Evolutionary conservation across 257 asterid species (phyloP), one percentile per base, ranked within the genome.

Genomic region (Plantago major): DNA sequence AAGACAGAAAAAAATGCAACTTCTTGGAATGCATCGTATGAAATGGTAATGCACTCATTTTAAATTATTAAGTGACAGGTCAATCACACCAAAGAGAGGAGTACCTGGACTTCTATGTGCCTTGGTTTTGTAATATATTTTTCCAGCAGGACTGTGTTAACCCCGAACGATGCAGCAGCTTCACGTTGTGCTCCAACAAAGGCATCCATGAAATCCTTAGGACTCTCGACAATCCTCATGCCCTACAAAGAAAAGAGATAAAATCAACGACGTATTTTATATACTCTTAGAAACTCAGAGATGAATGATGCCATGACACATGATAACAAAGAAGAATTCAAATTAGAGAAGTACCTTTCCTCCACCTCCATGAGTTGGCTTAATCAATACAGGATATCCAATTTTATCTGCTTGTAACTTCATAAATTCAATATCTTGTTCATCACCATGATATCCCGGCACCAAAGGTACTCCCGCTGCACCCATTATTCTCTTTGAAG

Each of bases 401-500:
- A 93, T 81, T 76, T 85, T 82, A 53, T 87, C 96, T 12, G 99
- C 99, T 85, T 93, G 91, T 66, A 74, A 74, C 81, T 83, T 87
- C 99, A 93, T 93, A 45, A 82, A 73, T 61, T 85, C 95, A 76
- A 93, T 70, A 81, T 93, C 94, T 72, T 89, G 99, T 61, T 83
- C 90, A 33, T 61, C 71, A 67, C 99, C 99, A 76, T 93, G 96
- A 82, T 89, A 93, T 66, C 97, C 97, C 70, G 99, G 99, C 71
- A 92, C 99, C 68, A 92, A 97, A n/a, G 99, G 99, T 62, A 92
- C 99, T 65, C 97, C 95, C 26, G 99, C 99, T 57, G 97, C 97
- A 57, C 96, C 97, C 99, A 92, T 92, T 74, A 92, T 92, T 73
- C 96, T 81, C 84, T 92, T 92, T 63, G 97, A 92, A 70, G 99